Evolutionary conservation across 1,139 yeast species (phyloP), one percentile per base, ranked within the genome.

Genomic region (Suhomyces anneliseae): DNA sequence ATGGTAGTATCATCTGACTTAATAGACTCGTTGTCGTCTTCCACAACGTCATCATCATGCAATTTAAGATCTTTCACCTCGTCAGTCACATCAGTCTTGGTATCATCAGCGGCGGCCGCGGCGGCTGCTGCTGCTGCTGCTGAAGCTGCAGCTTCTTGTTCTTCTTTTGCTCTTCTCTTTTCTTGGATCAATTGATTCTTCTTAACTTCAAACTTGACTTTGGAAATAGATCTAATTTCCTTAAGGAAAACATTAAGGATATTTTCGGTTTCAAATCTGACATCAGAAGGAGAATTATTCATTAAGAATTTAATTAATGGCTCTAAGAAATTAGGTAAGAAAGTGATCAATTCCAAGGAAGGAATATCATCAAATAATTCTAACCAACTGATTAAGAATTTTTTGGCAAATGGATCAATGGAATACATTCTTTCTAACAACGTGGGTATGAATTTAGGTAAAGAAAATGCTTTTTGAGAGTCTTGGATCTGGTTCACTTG

Each of bases 321-420:
- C 45, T 92, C 95, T 39, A 95, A 74, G 62, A 93, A 90, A 40
- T 90, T 88, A 0, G 99, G 97, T 42, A 95, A 72, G 61, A 87
- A 93, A 0, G 95, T 81, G 24, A 93, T 84, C 50, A 95, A 72
- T 57, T 93, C 97, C 51, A 93, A 73, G 42, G 93, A 95, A 0
- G 99, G 99, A 11, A 93, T 90, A 24, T 95, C 90, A 64, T 93
- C 95, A 44, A 95, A 74, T 26, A 95, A 78, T 50, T 90, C 88
- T 43, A 95, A 78, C 99, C 99, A 95, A 43, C 95, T 87, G 9
- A 93, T 93, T 51, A 95, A 71, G 59, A 93, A 93, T 69, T 90
- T 87, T 55, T 96, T 79, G 0, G 98, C 92, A 61, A 88, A 89
- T 5, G 98, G 97, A 57, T 93, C 95, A 34, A 88, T 85, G 2